phyloP scores from a whole-genome alignment of 163 green algal genomes.

The Scenedesmus sp. region DNA sequence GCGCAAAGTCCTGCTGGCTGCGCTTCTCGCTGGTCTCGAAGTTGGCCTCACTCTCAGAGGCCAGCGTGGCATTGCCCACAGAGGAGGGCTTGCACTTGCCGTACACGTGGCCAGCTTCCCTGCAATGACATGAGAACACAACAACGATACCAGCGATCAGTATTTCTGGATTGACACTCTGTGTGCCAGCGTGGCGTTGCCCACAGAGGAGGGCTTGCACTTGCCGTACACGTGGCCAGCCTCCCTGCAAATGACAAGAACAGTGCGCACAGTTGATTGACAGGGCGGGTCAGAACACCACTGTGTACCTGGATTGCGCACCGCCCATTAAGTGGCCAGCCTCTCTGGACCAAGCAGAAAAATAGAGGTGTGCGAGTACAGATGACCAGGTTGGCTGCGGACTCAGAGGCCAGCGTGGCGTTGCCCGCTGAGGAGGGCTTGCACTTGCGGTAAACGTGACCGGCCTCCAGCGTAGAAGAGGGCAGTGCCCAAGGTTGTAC shows the following conservation, averaged over 20 bases:
- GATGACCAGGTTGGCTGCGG: slow-evolving; percentile 79
- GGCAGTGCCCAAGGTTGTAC: neutral
- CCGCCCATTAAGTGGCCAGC: too few species aligned
- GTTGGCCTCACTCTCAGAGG: slow-evolving; percentile 85
- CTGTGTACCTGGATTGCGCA: neutral
- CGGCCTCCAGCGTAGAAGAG: slow-evolving; percentile 61
- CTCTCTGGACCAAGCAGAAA: too few species aligned
- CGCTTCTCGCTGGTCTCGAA: slow-evolving; percentile 93
- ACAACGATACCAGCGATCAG: neutral
- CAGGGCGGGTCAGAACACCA: neutral
- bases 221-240: slow-evolving; percentile 95
- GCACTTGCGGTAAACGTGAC: slow-evolving; percentile 96
- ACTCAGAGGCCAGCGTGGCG: slow-evolving; percentile 79
- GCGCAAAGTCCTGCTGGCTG: slow-evolving; percentile 90
- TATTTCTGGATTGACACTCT: too few species aligned
- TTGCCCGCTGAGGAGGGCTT: slow-evolving; percentile 90
- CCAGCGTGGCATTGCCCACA: slow-evolving; percentile 85
- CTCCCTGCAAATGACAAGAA: slow-evolving; percentile 56
- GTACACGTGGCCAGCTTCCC: slow-evolving; percentile 88
- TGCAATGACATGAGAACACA: slow-evolving; percentile 43
- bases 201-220: slow-evolving; percentile 93
- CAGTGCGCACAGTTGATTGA: neutral
- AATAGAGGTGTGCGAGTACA: too few species aligned
- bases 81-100: slow-evolving; percentile 95
- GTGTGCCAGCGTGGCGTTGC: slow-evolving; percentile 76